Percentiles rank a stretch among this genome's conserved stretches.
These are phyloP conservation scores for Cladophialophora bantiana DNA, from an alignment of 2,329 filamentous ascomycete genomes.

Conservation along the genomic window DNA sequence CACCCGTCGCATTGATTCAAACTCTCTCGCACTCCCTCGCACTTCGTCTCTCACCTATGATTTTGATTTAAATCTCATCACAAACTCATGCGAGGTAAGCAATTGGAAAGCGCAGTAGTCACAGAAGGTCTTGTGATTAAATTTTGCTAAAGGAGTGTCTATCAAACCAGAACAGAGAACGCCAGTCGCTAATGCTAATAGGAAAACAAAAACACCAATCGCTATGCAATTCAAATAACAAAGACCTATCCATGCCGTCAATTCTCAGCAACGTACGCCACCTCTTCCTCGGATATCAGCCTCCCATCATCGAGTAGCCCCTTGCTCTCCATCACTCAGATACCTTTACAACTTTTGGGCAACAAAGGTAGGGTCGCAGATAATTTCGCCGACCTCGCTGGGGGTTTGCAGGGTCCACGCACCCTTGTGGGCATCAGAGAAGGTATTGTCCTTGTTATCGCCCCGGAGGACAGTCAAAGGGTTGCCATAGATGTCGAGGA, in stretches of 20 bases:
- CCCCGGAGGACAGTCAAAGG: conserved; percentile 32
- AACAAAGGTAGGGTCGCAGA: conserved; percentile 36
- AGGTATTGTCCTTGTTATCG: conserved; percentile 35
- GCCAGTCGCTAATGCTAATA: conserved; percentile 13
- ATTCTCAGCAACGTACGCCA: neutral
- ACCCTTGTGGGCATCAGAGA: conserved; percentile 35
- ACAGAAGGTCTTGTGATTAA: conserved; percentile 8
- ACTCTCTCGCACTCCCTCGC: too few relatives aligned
- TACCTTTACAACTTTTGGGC: conserved; percentile 23
- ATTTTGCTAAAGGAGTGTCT: conserved; percentile 16
- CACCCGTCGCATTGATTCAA: too few relatives aligned
- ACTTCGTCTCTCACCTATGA: too few relatives aligned
- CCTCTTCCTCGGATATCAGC: neutral
- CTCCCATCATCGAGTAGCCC: too few relatives aligned
- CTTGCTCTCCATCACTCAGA: neutral
- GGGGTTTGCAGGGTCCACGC: conserved; percentile 41
- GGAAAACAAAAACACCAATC: conserved; percentile 22
- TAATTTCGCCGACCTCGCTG: conserved; percentile 49
- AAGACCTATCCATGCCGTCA: conserved; percentile 9
- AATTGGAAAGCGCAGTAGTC: neutral
- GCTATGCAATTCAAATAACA: conserved; percentile 25
- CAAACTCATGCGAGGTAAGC: too few relatives aligned
- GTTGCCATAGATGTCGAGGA: conserved; percentile 31
- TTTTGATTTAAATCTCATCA: too few relatives aligned
- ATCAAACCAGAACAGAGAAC: conserved; percentile 6